Evolutionary conservation across 305 asterid genomes (phyloP).

Genomic region (Solanum aculeatissimum): DNA sequence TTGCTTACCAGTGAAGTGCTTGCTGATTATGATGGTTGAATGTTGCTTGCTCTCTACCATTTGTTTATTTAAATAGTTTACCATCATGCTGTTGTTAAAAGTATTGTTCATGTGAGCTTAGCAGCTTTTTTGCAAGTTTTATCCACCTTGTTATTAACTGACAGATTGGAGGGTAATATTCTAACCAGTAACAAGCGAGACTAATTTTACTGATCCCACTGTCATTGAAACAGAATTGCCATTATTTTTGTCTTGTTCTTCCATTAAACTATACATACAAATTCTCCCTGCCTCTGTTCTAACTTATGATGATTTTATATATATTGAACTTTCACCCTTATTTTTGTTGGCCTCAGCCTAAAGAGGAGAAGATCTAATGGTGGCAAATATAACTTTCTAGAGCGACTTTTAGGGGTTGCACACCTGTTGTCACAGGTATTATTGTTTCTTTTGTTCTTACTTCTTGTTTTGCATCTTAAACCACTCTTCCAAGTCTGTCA

Average conservation of each 20-base stretch:
- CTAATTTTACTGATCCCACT: background rate
- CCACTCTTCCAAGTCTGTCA: background rate
- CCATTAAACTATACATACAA: background rate
- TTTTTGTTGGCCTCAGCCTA: constrained; percentile 34
- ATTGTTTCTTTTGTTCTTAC: background rate
- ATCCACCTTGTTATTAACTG: background rate
- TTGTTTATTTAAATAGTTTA: background rate
- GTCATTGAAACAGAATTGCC: background rate
- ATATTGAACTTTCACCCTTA: background rate
- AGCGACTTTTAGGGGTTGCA: constrained; percentile 69
- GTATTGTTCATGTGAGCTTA: background rate
- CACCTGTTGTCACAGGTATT: constrained; percentile 41
- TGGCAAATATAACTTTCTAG: constrained; percentile 61
- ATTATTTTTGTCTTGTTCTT: background rate
- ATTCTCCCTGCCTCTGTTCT: background rate
- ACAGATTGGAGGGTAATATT: background rate
- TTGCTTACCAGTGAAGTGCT: background rate
- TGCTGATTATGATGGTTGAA: background rate
- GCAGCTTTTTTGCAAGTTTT: background rate
- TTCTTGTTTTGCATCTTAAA: background rate
- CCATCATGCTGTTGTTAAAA: background rate
- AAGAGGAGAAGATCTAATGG: constrained; percentile 51
- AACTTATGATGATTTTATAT: background rate
- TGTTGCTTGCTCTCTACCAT: background rate
- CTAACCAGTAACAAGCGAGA: background rate